These are phyloP conservation scores for Sordaria brevicollis DNA, from an alignment of 495 filamentous ascomycete genomes.

Conservation along the genomic window DNA sequence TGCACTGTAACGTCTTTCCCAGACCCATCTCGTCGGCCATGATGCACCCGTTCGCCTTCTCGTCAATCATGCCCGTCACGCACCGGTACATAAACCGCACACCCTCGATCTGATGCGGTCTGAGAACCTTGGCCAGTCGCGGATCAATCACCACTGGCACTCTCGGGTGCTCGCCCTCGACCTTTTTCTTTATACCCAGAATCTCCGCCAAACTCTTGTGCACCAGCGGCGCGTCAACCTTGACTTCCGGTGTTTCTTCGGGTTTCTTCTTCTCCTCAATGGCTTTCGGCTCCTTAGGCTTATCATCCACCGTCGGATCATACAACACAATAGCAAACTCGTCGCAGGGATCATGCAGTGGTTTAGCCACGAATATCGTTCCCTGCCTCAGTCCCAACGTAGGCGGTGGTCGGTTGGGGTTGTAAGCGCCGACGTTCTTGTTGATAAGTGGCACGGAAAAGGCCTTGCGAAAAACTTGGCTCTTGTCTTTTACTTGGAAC, in stretches of 20 bases:
- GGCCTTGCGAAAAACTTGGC: conserved; percentile 63
- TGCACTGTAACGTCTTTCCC: conserved; percentile 76
- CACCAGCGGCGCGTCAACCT: conserved; percentile 69
- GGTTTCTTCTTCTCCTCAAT: conserved; percentile 41
- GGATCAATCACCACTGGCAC: conserved; percentile 98
- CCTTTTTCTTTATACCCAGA: conserved; percentile 83
- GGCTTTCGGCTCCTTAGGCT: conserved; percentile 43
- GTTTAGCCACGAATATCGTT: conserved; percentile 76
- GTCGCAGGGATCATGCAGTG: conserved; percentile 87
- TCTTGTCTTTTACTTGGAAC: conserved; percentile 84
- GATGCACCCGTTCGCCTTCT: conserved; percentile 92
- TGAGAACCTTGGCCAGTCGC: conserved; percentile 75
- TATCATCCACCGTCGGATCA: conserved; percentile 89
- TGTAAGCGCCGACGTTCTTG: conserved; percentile 61
- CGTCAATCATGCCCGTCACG: conserved; percentile 87
- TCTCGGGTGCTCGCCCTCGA: conserved; percentile 67
- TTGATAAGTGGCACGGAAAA: conserved; percentile 83
- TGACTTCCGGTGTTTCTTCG: conserved; percentile 40
- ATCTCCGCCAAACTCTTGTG: conserved; percentile 96
- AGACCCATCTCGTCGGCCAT: conserved; percentile 99
- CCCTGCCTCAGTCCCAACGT: conserved; percentile 78
- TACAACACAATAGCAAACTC: conserved; percentile 96
- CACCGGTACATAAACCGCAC: conserved; percentile 96
- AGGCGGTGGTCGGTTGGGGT: conserved; percentile 68
- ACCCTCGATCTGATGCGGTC: conserved; percentile 96